Conservation (phyloP, 257 asterid genomes). For the Penstemon eatonii region DNA sequence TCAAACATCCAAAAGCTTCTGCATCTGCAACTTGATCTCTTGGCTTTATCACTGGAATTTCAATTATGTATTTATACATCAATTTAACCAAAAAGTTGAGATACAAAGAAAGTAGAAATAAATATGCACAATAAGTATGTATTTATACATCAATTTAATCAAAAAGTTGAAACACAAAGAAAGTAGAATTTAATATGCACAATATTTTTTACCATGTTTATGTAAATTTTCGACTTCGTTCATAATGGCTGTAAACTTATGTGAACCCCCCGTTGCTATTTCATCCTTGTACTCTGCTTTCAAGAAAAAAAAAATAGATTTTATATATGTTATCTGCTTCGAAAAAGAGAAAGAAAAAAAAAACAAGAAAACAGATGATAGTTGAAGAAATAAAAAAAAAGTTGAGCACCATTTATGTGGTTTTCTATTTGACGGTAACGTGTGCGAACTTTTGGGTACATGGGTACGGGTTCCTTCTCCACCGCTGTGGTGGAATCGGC, state of each 20-base stretch:
- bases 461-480: not conserved
- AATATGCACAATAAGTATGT: not conserved
- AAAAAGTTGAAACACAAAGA: not conserved
- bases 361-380: not conserved
- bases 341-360: not conserved
- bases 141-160: not conserved
- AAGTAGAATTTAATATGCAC: not conserved
- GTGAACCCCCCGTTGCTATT: conserved; percentile 30
- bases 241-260: conserved; percentile 38
- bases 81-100: not conserved
- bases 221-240: conserved; percentile 46
- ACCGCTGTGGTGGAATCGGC: not conserved
- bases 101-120: not conserved
- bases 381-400: too few relatives aligned
- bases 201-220: conserved; percentile 37
- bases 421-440: conserved; percentile 31
- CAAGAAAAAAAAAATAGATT: not conserved
- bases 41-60: conserved; percentile 47
- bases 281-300: conserved; percentile 44
- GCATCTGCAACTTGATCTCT: conserved; percentile 73
- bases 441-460: conserved; percentile 24
- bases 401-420: conserved; percentile 30
- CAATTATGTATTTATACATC: not conserved
- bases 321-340: too few relatives aligned
- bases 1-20: conserved; percentile 49